Conservation (phyloP, 73 alveolate species). For the Breviolum minutum region DNA sequence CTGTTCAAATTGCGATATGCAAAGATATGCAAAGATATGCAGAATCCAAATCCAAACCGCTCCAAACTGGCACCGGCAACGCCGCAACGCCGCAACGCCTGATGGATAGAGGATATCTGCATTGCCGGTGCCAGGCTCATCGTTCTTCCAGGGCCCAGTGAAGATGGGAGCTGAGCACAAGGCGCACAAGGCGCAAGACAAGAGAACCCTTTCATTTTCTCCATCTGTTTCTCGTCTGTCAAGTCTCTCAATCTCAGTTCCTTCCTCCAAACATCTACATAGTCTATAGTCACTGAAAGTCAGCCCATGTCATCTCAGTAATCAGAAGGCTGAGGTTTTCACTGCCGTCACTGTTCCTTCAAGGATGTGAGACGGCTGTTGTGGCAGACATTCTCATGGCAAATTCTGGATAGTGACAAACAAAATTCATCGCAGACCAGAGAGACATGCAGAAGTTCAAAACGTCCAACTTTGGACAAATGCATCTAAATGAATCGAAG, state of each 20-base stretch:
- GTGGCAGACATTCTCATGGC: neutral
- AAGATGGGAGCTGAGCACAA: constrained; percentile 50
- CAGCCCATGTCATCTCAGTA: neutral
- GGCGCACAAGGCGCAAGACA: too few relatives aligned
- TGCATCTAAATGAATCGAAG: too few relatives aligned
- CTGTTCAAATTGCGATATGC: neutral
- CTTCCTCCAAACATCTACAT: too few relatives aligned
- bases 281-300: too few relatives aligned
- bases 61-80: neutral
- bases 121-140: constrained; percentile 80
- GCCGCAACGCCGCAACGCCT: neutral
- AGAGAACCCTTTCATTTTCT: too few relatives aligned
- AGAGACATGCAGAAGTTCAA: too few relatives aligned
- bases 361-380: neutral
- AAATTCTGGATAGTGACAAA: too few relatives aligned
- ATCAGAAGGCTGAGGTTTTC: neutral
- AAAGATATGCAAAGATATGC: neutral
- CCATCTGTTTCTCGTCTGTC: too few relatives aligned
- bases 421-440: too few relatives aligned
- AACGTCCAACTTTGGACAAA: too few relatives aligned
- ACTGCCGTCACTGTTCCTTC: constrained; percentile 27
- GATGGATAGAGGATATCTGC: constrained; percentile 67
- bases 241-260: too few relatives aligned
- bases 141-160: constrained; percentile 75
- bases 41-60: neutral